Evolutionary conservation across 352 stramenopile genomes (phyloP).

Genomic region (Labyrinthula sp.): DNA sequence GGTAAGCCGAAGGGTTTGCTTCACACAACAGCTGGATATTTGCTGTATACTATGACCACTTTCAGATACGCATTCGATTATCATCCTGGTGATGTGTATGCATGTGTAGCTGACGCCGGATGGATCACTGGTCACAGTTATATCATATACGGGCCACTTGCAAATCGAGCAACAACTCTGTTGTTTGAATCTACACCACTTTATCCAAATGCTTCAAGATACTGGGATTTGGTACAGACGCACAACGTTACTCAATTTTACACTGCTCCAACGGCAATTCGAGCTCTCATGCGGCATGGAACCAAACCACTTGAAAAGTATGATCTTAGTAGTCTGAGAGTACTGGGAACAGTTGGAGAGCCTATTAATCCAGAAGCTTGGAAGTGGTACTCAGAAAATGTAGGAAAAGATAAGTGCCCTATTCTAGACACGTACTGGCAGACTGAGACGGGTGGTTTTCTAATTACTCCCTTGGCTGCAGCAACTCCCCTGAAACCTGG

Average conservation of each 20-base stretch:
- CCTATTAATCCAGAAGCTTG: constrained; percentile 94
- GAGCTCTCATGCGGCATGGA: constrained; percentile 85
- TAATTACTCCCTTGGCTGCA: constrained; percentile 71
- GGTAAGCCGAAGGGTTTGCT: constrained; percentile 76
- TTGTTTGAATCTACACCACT: constrained; percentile 93
- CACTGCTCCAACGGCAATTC: constrained; percentile 69
- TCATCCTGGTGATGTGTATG: constrained; percentile 68
- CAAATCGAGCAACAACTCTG: constrained; percentile 84
- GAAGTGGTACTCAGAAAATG: constrained; percentile 79
- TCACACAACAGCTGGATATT: constrained; percentile 51
- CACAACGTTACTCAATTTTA: constrained; percentile 85
- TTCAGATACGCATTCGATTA: constrained; percentile 59
- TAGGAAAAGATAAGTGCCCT: constrained; percentile 44
- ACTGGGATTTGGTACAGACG: constrained; percentile 84
- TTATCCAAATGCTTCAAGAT: constrained; percentile 75
- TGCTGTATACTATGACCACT: constrained; percentile 32
- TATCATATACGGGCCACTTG: constrained; percentile 85
- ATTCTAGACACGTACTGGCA: constrained; percentile 93
- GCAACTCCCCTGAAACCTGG: constrained; percentile 69
- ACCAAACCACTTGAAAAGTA: constrained; percentile 72
- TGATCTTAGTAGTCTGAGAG: constrained; percentile 67
- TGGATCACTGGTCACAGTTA: constrained; percentile 91
- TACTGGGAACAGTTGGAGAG: constrained; percentile 89
- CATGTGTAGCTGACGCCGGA: constrained; percentile 75
- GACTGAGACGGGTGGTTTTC: constrained; percentile 77